These are phyloP conservation scores for Pichia sp. DNA, from an alignment of 1,139 yeast genomes.

Conservation along the genomic window DNA sequence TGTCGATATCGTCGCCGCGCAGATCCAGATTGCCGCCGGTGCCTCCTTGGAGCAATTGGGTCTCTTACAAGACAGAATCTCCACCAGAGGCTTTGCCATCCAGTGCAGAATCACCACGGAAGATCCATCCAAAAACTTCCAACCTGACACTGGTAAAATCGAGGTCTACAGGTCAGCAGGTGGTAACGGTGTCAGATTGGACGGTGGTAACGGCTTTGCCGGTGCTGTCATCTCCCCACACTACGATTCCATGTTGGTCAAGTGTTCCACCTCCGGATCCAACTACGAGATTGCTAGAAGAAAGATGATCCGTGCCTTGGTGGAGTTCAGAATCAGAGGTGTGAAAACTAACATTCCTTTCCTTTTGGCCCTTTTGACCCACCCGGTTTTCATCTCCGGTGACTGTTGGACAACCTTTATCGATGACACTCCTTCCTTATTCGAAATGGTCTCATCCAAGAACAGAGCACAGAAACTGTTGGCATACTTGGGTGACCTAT, in stretches of 20 bases:
- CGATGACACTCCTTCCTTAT: slow-evolving; percentile 94
- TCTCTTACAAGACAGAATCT: slow-evolving; percentile 85
- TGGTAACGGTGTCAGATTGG: slow-evolving; percentile 98
- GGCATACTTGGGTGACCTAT: slow-evolving; percentile 84
- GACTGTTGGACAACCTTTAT: slow-evolving; percentile 98
- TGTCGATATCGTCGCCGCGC: slow-evolving; percentile 96
- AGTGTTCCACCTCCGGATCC: slow-evolving; percentile 94
- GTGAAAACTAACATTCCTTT: slow-evolving; percentile 98
- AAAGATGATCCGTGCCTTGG: slow-evolving; percentile 93
- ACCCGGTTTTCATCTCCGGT: slow-evolving; percentile 81
- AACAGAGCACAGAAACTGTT: slow-evolving; percentile 94
- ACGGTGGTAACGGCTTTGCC: slow-evolving; percentile 99
- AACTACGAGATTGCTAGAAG: slow-evolving; percentile 95
- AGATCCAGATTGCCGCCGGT: slow-evolving; percentile 98
- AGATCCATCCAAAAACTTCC: slow-evolving; percentile 94
- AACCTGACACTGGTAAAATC: slow-evolving; percentile 97
- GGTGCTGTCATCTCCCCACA: slow-evolving; percentile 97
- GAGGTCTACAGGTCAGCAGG: slow-evolving; percentile 98
- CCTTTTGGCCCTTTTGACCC: slow-evolving; percentile 82
- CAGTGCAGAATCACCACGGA: slow-evolving; percentile 99
- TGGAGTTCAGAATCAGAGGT: slow-evolving; percentile 97
- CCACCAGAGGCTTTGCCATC: slow-evolving; percentile 95
- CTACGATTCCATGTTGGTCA: slow-evolving; percentile 97
- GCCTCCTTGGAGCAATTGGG: slow-evolving; percentile 91
- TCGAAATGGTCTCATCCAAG: slow-evolving; percentile 91